Evolutionary conservation across 1,284 basidiomycete species (phyloP).

Genomic region (Boletus sp.): DNA sequence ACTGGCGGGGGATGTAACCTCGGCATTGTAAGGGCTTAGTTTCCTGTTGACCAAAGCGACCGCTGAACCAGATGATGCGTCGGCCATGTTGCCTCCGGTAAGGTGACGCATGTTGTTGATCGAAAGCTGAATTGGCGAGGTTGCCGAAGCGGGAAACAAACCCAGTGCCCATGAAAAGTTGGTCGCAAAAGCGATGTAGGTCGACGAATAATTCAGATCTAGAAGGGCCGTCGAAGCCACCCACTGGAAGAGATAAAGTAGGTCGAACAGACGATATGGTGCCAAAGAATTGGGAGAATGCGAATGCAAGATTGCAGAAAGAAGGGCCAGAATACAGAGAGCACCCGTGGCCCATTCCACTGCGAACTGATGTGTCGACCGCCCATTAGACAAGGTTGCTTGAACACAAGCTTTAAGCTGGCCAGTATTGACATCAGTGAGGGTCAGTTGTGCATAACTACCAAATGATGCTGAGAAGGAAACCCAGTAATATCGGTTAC

Average conservation of each 20-base stretch:
- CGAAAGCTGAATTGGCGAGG: slow-evolving; percentile 64
- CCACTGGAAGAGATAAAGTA: slow-evolving; percentile 79
- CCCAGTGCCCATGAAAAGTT: slow-evolving; percentile 92
- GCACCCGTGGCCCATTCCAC: slow-evolving; percentile 79
- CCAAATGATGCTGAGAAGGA: slow-evolving; percentile 9
- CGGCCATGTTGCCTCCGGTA: slow-evolving; percentile 74
- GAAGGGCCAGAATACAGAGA: slow-evolving; percentile 63
- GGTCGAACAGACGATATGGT: slow-evolving; percentile 71
- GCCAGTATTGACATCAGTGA: slow-evolving; percentile 66
- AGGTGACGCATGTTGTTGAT: slow-evolving; percentile 79
- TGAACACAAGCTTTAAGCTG: slow-evolving; percentile 85
- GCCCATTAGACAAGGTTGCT: slow-evolving; percentile 88
- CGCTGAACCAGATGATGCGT: slow-evolving; percentile 51
- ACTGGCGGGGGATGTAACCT: slow-evolving; percentile 3
- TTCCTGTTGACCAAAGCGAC: slow-evolving; percentile 75
- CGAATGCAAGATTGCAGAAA: slow-evolving; percentile 69
- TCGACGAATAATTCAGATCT: slow-evolving; percentile 81
- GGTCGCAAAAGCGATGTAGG: slow-evolving; percentile 74
- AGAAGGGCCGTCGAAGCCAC: slow-evolving; percentile 77
- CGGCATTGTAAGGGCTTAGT: slow-evolving; percentile 71
- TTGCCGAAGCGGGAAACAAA: slow-evolving; percentile 59
- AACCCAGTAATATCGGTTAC: not conserved
- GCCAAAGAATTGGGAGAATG: slow-evolving; percentile 44
- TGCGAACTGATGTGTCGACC: slow-evolving; percentile 70
- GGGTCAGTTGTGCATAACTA: slow-evolving; percentile 71